phyloP scores from a whole-genome alignment of 2,329 filamentous ascomycete species.

The Sordariomycetes sp. region DNA sequence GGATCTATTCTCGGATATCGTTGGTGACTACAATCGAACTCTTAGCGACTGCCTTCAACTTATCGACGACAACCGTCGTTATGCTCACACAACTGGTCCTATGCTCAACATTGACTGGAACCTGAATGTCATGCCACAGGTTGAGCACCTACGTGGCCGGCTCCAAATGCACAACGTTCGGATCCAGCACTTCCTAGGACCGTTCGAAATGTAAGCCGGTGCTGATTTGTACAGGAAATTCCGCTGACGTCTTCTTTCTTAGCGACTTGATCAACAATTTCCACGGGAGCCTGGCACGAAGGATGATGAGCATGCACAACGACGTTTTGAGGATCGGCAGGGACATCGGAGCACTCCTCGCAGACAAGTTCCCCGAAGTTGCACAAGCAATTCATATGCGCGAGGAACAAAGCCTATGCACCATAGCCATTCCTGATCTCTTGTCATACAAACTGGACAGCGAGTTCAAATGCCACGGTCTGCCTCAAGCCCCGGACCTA shows the following conservation, averaged over 20 bases:
- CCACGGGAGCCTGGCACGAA: background rate
- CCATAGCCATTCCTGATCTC: background rate
- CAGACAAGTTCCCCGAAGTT: background rate
- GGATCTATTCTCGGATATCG: conserved; percentile 12
- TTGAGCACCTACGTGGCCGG: conserved; percentile 18
- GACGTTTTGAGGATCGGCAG: background rate
- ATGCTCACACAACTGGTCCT: conserved; percentile 13
- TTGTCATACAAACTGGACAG: background rate
- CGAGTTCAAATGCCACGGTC: background rate
- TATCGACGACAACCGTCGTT: conserved; percentile 18
- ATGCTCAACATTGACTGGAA: conserved; percentile 25
- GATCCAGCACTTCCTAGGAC: conserved; percentile 21
- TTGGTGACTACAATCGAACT: conserved; percentile 17
- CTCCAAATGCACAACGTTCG: conserved; percentile 24
- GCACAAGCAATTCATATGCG: background rate
- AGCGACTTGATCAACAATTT: conserved; percentile 1
- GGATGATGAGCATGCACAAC: background rate
- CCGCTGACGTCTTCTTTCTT: background rate
- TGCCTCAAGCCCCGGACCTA: background rate
- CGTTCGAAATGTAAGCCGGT: conserved; percentile 23
- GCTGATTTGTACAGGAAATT: background rate
- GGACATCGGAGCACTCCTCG: background rate
- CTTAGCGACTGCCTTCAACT: conserved; percentile 20
- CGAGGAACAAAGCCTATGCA: background rate
- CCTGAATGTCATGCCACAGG: conserved; percentile 20